Evolutionary conservation across 2,329 filamentous ascomycete genomes (phyloP).

Genomic region (Sporothrix euskadiensis): DNA sequence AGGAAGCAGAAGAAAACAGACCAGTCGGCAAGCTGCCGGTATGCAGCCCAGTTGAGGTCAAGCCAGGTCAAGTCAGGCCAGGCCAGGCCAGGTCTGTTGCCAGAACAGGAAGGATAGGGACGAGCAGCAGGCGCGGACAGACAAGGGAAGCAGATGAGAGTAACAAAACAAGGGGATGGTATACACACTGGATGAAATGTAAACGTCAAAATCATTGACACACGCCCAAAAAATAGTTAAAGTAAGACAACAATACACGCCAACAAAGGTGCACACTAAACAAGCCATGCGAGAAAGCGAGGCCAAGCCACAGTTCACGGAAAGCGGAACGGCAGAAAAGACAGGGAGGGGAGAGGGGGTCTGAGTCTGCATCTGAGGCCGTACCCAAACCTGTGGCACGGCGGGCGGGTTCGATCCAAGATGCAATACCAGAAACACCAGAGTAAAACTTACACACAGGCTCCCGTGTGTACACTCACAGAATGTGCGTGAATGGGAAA

Average conservation of each 20-base stretch:
- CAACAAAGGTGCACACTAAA: not conserved
- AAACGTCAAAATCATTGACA: not conserved
- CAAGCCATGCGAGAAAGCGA: not conserved
- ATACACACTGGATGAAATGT: not conserved
- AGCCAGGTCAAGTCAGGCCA: not conserved
- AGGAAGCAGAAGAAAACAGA: not conserved
- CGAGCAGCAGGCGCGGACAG: not conserved
- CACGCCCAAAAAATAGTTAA: not conserved
- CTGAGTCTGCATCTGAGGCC: not conserved
- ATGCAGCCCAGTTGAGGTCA: not conserved
- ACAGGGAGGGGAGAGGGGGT: not conserved
- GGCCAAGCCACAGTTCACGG: not conserved
- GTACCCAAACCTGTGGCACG: not conserved
- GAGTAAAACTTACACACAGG: not conserved
- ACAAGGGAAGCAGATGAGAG: not conserved
- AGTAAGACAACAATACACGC: not conserved
- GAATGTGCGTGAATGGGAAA: not conserved
- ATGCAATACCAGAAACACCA: not conserved
- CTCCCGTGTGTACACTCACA: not conserved
- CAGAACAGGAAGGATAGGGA: not conserved
- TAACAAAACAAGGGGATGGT: not conserved
- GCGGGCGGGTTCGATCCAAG: not conserved
- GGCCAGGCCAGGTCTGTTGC: not conserved
- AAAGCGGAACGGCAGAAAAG: not conserved
- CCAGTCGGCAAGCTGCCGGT: constrained; percentile 5